Conservation (phyloP, 164 flowering plant species). For the Paratinospora sagittata region DNA sequence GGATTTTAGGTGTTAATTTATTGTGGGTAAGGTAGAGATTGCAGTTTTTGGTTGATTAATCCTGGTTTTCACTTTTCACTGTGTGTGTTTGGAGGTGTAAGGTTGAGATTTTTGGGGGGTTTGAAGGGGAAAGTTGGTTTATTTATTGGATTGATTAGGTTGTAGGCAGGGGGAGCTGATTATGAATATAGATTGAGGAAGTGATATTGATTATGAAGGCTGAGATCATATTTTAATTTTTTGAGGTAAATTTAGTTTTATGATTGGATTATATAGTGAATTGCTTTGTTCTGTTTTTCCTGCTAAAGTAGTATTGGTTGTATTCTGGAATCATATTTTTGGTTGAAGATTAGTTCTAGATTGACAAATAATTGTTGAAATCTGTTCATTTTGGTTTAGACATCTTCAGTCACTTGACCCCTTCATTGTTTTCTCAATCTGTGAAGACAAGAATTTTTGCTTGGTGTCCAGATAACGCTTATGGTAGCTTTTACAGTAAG, state of each 20-base stretch:
- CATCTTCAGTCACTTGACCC: not conserved
- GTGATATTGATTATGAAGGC: not conserved
- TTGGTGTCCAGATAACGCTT: no score
- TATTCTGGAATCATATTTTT: not conserved
- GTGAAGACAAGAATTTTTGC: not conserved
- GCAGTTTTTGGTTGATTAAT: not conserved
- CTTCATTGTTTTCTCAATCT: not conserved
- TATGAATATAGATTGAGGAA: not conserved
- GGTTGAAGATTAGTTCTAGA: constrained; percentile 1
- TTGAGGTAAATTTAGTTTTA: not conserved
- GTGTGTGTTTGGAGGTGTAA: no score
- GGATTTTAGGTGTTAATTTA: not conserved
- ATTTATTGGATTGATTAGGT: not conserved
- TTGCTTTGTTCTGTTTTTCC: not conserved
- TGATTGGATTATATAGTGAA: no score
- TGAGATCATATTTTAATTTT: not conserved
- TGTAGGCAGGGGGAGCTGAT: no score
- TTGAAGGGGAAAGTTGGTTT: not conserved
- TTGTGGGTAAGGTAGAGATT: not conserved
- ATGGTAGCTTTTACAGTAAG: no score
- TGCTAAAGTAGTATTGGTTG: not conserved
- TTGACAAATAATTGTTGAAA: not conserved
- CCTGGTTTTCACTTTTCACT: not conserved
- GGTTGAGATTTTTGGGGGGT: not conserved
- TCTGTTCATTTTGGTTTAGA: not conserved